Conservation (phyloP, 2,329 filamentous ascomycete species). For the Fusarium nygamai region DNA sequence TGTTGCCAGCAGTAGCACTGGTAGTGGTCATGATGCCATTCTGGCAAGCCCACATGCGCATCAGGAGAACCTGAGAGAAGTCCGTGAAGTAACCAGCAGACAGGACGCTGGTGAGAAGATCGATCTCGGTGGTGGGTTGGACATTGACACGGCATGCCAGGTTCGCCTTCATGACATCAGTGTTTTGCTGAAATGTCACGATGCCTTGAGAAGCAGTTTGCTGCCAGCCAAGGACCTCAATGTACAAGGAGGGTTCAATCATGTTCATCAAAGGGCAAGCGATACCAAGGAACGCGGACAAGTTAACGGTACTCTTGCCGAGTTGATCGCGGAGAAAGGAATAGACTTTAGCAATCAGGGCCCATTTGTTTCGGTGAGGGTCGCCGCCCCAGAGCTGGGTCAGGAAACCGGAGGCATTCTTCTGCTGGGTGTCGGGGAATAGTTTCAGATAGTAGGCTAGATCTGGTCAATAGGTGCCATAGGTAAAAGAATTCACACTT, state of each 20-base stretch:
- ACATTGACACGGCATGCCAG: not conserved
- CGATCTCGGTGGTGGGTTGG: constrained; percentile 43
- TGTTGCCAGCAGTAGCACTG: not conserved
- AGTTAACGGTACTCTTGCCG: constrained; percentile 56
- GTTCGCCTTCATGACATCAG: not conserved
- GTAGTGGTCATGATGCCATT: constrained; percentile 43
- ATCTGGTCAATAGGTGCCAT: not conserved
- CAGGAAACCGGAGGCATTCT: constrained; percentile 61
- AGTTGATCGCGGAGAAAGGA: constrained; percentile 62
- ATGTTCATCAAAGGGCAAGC: constrained; percentile 59
- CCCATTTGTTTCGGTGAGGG: constrained; percentile 61
- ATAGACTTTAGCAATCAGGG: constrained; percentile 64
- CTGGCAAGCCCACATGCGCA: constrained; percentile 33
- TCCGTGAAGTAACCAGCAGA: constrained; percentile 41
- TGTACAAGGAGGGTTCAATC: constrained; percentile 56
- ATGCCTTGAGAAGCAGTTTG: constrained; percentile 38
- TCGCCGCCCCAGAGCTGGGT: constrained; percentile 61
- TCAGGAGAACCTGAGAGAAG: constrained; percentile 27
- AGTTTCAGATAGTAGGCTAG: constrained; percentile 58
- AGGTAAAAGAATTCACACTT: not conserved
- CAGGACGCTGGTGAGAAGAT: constrained; percentile 41
- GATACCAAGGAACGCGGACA: constrained; percentile 58
- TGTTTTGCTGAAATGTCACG: constrained; percentile 26
- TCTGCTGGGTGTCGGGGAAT: constrained; percentile 60
- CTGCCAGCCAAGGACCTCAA: constrained; percentile 58